A percentile compares a stretch with the other conserved stretches of the same genome.
phyloP scores from a whole-genome alignment of 176 grass and related monocot genomes.

The Guadua angustifolia region DNA sequence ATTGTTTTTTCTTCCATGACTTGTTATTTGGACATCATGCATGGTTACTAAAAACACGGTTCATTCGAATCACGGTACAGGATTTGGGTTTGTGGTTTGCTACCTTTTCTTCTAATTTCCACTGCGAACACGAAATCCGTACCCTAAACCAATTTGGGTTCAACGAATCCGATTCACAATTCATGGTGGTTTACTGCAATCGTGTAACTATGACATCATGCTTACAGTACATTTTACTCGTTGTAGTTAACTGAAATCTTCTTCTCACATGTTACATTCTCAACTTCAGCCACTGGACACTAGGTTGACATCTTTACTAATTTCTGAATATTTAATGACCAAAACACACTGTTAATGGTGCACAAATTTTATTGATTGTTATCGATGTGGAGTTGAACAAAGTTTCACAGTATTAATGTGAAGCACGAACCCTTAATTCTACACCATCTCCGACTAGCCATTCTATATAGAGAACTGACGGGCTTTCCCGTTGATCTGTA shows the following conservation, averaged over 20 bases:
- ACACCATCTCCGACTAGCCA: background rate
- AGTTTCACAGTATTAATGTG: background rate
- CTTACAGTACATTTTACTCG: conserved; percentile 15
- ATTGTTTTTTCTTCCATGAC: conserved; percentile 29
- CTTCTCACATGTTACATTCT: conserved; percentile 15
- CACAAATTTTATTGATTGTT: background rate
- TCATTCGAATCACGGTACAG: too few relatives aligned
- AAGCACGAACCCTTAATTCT: background rate
- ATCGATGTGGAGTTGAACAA: conserved; percentile 17
- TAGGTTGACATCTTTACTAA: conserved; percentile 5
- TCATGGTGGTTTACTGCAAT: too few relatives aligned
- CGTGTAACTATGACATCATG: background rate
- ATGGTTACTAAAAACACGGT: too few relatives aligned
- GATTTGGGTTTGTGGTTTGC: too few relatives aligned
- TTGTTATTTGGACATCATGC: conserved; percentile 15
- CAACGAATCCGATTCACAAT: too few relatives aligned
- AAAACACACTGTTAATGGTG: conserved; percentile 13
- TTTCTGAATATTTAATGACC: conserved; percentile 19
- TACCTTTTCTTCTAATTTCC: too few relatives aligned
- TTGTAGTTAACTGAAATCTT: background rate
- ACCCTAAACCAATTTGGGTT: too few relatives aligned
- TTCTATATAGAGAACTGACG: conserved; percentile 6
- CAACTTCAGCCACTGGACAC: background rate
- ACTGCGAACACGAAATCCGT: too few relatives aligned
- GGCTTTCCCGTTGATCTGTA: background rate